Evolutionary conservation across 345 rosid genomes (phyloP).

Genomic region (Moricandia moricandioides): DNA sequence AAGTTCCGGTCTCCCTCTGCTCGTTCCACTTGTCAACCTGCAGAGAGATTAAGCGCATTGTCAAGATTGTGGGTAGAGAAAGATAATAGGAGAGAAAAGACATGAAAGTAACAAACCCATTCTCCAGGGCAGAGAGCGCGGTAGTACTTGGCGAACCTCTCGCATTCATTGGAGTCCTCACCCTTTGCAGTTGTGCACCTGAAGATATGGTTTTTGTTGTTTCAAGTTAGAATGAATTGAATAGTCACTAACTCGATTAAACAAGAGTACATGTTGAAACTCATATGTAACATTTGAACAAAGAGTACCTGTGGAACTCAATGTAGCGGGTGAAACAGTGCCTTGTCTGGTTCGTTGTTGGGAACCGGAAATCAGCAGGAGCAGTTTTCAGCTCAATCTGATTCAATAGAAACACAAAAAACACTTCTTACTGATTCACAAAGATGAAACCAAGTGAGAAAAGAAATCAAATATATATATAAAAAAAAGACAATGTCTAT

Average conservation of each 20-base stretch:
- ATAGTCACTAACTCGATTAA: neutral
- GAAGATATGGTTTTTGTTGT: neutral
- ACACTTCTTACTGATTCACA: too few relatives aligned
- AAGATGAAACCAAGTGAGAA: too few relatives aligned
- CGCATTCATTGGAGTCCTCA: conserved; percentile 69
- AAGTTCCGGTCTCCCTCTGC: conserved; percentile 79
- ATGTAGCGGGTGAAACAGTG: conserved; percentile 95
- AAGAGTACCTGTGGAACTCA: conserved; percentile 79
- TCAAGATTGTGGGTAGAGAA: neutral
- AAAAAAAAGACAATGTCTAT: too few relatives aligned
- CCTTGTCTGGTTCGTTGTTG: conserved; percentile 95
- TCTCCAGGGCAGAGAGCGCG: conserved; percentile 95
- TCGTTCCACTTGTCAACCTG: conserved; percentile 86
- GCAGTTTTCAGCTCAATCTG: conserved; percentile 80
- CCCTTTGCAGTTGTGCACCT: conserved; percentile 84
- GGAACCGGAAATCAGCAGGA: conserved; percentile 96
- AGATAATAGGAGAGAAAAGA: neutral
- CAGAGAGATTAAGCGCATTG: neutral
- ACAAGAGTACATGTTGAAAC: neutral
- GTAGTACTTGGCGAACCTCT: conserved; percentile 70
- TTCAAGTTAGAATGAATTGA: neutral
- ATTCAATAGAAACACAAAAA: conserved; percentile 9
- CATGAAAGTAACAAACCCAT: conserved; percentile 58
- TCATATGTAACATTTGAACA: neutral
- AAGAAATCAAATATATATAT: too few relatives aligned